Base-by-base conservation (phyloP, 805 yeast species). In the Candida berthetii region DNA sequence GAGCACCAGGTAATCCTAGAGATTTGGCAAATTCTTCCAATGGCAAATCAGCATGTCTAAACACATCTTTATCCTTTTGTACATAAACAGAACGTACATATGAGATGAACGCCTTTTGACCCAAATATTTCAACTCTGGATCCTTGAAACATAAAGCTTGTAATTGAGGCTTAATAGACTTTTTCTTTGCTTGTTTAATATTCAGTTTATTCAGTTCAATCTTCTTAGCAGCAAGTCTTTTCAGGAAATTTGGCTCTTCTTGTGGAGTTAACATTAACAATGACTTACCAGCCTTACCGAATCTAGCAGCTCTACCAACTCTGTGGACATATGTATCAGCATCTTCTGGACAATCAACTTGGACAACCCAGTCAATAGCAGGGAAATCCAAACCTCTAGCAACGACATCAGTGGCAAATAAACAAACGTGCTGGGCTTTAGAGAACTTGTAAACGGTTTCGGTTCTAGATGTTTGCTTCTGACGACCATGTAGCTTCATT, bases 331-430 rank as follows among this genome's bases (percentile, higher is more conserved):
- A 93, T 53, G 89, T 78, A 53, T 85, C 95, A 0, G 96, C 86
- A 53, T 91, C 96, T 1, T 88, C 81, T 2, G 99, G 99, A 0
- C 96, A 95, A 53, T 93, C 98, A 10, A 91, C 59, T 58, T 93
- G 99, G 18, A 93, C 66, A 5, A 91, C 98, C 45, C 90, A 68
- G 52, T 93, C 98, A 11, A 93, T 96, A 31, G 91, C 91, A 1
- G 97, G 96, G 37, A 93, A 84, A 66, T 93, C 99, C 17, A 93
- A 74, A 20, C 99, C 99, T 59, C 99, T 75, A 0, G 98, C 97
- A 4, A 98, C 97, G 13, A 93, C 96, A 69, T 93, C 99, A 0
- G 99, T 93, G 1, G 99, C 90, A 60, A 93, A 69, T 19, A 93
- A 95, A 85, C 58, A 65, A 1, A 90, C 78, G 20, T 80, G 71